Evolutionary conservation across 2,329 filamentous ascomycete species (phyloP).

Genomic region (Claviceps pusilla): DNA sequence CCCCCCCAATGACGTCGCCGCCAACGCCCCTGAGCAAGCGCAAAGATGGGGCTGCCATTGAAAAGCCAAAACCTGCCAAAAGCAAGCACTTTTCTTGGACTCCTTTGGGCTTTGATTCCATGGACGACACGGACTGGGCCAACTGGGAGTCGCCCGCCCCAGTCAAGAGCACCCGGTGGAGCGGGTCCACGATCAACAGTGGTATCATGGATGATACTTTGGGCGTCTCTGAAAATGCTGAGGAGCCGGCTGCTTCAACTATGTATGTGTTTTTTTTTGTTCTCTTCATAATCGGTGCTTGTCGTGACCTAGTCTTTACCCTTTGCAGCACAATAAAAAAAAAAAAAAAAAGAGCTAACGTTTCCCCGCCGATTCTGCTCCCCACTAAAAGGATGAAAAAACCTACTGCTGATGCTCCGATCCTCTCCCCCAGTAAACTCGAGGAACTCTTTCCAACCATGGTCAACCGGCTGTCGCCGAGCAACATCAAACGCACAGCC

Average conservation of each 20-base stretch:
- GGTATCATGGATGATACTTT: slow-evolving; percentile 27
- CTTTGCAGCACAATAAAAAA: not conserved
- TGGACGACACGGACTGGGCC: slow-evolving; percentile 49
- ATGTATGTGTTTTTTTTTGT: not conserved
- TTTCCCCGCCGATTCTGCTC: not conserved
- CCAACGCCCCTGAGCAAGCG: slow-evolving; percentile 19
- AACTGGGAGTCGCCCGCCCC: slow-evolving; percentile 47
- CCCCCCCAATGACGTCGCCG: slow-evolving; percentile 15
- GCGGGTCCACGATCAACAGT: slow-evolving; percentile 40
- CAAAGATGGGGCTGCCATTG: slow-evolving; percentile 12
- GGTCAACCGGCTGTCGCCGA: slow-evolving; percentile 56
- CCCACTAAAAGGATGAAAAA: slow-evolving; percentile 18
- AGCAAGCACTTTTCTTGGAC: slow-evolving; percentile 46
- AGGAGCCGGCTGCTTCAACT: slow-evolving; percentile 29
- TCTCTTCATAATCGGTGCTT: not conserved
- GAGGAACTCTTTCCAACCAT: slow-evolving; percentile 52
- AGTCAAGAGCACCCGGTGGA: slow-evolving; percentile 45
- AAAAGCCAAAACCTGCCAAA: slow-evolving; percentile 24
- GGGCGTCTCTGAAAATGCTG: slow-evolving; percentile 30
- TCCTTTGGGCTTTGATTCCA: slow-evolving; percentile 38
- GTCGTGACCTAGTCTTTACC: not conserved
- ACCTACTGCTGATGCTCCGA: slow-evolving; percentile 15
- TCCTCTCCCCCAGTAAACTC: slow-evolving; percentile 26
- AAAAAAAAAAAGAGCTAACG: not conserved
- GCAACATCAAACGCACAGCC: slow-evolving; percentile 69